Percentiles rank a stretch among this genome's conserved stretches.
phyloP scores from a whole-genome alignment of 2,329 filamentous ascomycete species.

The Botrytis fabae region DNA sequence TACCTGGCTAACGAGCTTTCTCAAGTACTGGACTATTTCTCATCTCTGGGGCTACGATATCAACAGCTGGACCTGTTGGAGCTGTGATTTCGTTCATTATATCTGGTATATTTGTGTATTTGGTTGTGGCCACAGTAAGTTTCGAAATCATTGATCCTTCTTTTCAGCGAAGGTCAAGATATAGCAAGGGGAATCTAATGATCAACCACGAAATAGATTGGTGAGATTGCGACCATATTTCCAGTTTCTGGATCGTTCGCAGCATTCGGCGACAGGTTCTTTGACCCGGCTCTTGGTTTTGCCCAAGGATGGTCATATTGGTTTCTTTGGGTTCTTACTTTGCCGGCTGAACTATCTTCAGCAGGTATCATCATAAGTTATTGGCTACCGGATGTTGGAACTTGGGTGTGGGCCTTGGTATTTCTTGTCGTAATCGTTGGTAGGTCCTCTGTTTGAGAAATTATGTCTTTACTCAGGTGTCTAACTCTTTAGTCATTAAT shows the following conservation, averaged over 20 bases:
- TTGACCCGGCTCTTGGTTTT: slow-evolving; percentile 68
- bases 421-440: slow-evolving; percentile 4
- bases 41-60: slow-evolving; percentile 11
- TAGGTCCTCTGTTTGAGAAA: neutral
- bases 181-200: neutral
- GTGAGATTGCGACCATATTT: slow-evolving; percentile 14
- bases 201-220: neutral
- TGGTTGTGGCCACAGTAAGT: slow-evolving; percentile 19
- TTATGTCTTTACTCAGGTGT: neutral
- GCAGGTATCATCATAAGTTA: slow-evolving; percentile 18
- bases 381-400: slow-evolving; percentile 9
- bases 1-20: neutral
- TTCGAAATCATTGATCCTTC: too few species aligned
- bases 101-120: slow-evolving; percentile 11
- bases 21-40: slow-evolving; percentile 9
- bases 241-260: slow-evolving; percentile 59
- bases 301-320: slow-evolving; percentile 54
- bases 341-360: neutral
- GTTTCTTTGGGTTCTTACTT: slow-evolving; percentile 15
- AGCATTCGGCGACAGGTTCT: slow-evolving; percentile 68
- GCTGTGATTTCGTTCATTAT: neutral
- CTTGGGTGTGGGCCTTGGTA: slow-evolving; percentile 14
- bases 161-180: neutral
- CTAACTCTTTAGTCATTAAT: slow-evolving; percentile 53
- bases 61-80: slow-evolving; percentile 6